phyloP scores from a whole-genome alignment of 140 eudicot species.

The Bidens hawaiensis region DNA sequence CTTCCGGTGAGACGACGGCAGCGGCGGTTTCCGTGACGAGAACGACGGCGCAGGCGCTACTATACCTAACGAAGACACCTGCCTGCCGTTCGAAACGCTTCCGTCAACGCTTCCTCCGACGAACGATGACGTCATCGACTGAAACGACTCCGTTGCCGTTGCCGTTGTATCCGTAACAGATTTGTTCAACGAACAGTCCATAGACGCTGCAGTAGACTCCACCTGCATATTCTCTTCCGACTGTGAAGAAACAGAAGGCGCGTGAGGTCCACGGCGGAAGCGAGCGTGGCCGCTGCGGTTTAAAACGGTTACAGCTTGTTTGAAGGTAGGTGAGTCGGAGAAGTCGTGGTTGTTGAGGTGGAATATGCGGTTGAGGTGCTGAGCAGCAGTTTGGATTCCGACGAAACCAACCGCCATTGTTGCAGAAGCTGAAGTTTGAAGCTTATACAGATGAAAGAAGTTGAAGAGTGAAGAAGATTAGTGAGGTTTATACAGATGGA shows the following conservation, averaged over 20 bases:
- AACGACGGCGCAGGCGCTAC: conserved; percentile 37
- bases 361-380: conserved; percentile 33
- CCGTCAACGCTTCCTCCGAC: conserved; percentile 27
- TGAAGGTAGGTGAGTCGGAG: conserved; percentile 22
- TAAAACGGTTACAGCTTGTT: conserved; percentile 34
- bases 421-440: background rate
- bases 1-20: conserved; percentile 49
- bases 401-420: conserved; percentile 41
- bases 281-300: conserved; percentile 42
- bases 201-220: conserved; percentile 1
- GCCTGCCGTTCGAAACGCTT: conserved; percentile 43
- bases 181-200: background rate
- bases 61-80: conserved; percentile 25
- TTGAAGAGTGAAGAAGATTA: conserved; percentile 14
- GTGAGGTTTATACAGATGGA: conserved; percentile 13
- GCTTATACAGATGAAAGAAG: background rate
- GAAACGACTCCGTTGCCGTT: conserved; percentile 32
- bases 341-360: conserved; percentile 33
- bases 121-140: conserved; percentile 11
- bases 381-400: conserved; percentile 25
- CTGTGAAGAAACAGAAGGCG: conserved; percentile 18
- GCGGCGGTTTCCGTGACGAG: conserved; percentile 64
- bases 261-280: conserved; percentile 30
- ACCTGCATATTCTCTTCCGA: background rate
- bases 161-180: conserved; percentile 20